phyloP scores from a whole-genome alignment of 1,284 basidiomycete genomes.

The Fomitopsis schrenkii region DNA sequence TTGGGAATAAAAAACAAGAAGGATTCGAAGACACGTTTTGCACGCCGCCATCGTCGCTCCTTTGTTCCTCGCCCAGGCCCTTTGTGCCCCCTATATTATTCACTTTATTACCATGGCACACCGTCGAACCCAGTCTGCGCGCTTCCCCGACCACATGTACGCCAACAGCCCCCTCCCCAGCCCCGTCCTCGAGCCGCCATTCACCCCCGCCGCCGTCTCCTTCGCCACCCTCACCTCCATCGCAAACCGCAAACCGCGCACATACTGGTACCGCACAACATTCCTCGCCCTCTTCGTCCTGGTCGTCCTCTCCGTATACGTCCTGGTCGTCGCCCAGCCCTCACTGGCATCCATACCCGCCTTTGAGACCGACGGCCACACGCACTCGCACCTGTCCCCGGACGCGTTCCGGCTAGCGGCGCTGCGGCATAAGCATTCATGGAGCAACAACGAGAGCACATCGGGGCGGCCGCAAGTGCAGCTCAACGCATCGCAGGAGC shows the following conservation, averaged over 20 bases:
- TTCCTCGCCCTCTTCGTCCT: slow-evolving; percentile 49
- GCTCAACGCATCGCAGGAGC: slow-evolving; percentile 60
- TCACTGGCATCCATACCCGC: slow-evolving; percentile 37
- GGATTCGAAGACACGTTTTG: not conserved
- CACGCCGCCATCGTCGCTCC: slow-evolving; percentile 4
- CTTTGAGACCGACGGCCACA: slow-evolving; percentile 25
- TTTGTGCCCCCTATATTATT: slow-evolving; percentile 9
- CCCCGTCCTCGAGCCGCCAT: slow-evolving; percentile 25
- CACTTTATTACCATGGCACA: slow-evolving; percentile 23
- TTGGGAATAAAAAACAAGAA: not conserved
- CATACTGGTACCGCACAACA: slow-evolving; percentile 41
- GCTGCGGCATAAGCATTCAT: slow-evolving; percentile 23
- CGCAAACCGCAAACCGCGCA: slow-evolving; percentile 20
- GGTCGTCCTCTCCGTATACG: slow-evolving; percentile 45
- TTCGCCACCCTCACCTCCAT: slow-evolving; percentile 20
- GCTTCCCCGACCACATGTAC: slow-evolving; percentile 19
- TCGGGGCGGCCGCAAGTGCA: slow-evolving; percentile 34
- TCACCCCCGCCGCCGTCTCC: slow-evolving; percentile 24
- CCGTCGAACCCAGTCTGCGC: slow-evolving; percentile 28
- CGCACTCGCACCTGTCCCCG: slow-evolving; percentile 19
- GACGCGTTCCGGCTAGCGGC: slow-evolving; percentile 25
- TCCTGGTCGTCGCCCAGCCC: slow-evolving; percentile 47
- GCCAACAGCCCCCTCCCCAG: slow-evolving; percentile 15
- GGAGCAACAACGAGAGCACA: slow-evolving; percentile 13
- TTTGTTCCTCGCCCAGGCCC: slow-evolving; percentile 1